phyloP scores from a whole-genome alignment of 2,329 filamentous ascomycete genomes.

The Claviceps sorghi region DNA sequence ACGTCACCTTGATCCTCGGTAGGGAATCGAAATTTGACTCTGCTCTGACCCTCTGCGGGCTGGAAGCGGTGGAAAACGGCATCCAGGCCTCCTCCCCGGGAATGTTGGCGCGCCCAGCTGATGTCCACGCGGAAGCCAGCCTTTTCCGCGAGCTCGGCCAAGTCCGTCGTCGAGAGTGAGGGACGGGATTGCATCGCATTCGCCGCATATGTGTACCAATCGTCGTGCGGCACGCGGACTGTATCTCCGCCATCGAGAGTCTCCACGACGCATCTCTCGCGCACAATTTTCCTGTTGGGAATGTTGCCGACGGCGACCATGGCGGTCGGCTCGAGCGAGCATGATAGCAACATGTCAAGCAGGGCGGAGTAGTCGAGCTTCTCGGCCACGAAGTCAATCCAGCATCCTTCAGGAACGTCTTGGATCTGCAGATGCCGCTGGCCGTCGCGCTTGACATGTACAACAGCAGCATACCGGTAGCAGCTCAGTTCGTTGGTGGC shows the following conservation, averaged over 20 bases:
- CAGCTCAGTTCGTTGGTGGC: conserved; percentile 14
- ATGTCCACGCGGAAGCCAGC: conserved; percentile 30
- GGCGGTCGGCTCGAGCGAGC: not conserved
- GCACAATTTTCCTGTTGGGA: conserved; percentile 15
- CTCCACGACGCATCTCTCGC: conserved; percentile 7
- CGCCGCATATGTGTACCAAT: not conserved
- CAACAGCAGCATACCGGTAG: conserved; percentile 13
- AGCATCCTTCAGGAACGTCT: not conserved
- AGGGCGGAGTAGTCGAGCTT: not conserved
- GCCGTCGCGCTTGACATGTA: conserved; percentile 6
- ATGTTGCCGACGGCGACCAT: conserved; percentile 8
- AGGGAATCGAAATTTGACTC: conserved; percentile 7
- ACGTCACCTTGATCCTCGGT: conserved; percentile 1
- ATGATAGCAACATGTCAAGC: not conserved
- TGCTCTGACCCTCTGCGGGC: conserved; percentile 1
- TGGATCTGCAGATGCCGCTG: not conserved
- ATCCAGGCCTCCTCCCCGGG: conserved; percentile 10
- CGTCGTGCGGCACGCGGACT: not conserved
- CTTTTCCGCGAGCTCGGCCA: conserved; percentile 11
- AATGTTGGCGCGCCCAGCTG: conserved; percentile 26
- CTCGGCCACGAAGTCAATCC: conserved; percentile 3
- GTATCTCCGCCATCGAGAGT: not conserved
- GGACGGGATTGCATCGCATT: not conserved
- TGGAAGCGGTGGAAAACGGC: conserved; percentile 21
- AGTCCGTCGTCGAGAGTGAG: conserved; percentile 6